Percentiles rank a stretch among this genome's conserved stretches.
These are phyloP conservation scores for Trichoderma endophyticum DNA, from an alignment of 2,329 filamentous ascomycete genomes.

Conservation along the genomic window DNA sequence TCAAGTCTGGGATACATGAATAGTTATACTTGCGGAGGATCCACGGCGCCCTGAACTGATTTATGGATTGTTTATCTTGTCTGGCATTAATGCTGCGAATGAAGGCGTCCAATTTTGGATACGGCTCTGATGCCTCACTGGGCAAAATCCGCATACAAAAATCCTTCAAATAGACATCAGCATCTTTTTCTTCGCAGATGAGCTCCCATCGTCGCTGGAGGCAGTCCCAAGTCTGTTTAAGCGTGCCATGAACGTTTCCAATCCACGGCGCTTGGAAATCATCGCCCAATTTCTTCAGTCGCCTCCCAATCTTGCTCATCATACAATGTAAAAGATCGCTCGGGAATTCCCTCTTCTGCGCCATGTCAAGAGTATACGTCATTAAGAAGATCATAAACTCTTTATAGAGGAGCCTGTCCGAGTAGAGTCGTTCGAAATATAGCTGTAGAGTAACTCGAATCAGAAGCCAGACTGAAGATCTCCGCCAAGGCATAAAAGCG, in stretches of 20 bases:
- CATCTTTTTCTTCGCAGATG: neutral
- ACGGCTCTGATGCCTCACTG: neutral
- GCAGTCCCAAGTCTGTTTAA: neutral
- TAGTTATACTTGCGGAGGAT: neutral
- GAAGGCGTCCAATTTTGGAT: neutral
- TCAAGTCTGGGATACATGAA: neutral
- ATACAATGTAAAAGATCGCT: neutral
- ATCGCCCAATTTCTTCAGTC: neutral
- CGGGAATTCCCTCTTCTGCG: neutral
- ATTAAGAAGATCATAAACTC: slow-evolving; percentile 45
- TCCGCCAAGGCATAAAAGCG: slow-evolving; percentile 39
- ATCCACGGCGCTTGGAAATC: neutral
- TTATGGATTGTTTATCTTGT: neutral
- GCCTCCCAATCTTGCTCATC: neutral
- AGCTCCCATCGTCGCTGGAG: neutral
- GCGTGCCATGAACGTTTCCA: neutral
- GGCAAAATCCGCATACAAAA: neutral
- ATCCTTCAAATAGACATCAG: rapidly evolving
- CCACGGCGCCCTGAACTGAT: neutral
- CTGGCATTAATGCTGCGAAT: neutral
- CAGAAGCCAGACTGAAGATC: slow-evolving; percentile 40
- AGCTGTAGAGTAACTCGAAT: slow-evolving; percentile 18
- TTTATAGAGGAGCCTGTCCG: slow-evolving; percentile 44
- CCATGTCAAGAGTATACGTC: neutral
- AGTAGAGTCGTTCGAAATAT: neutral